Evolutionary conservation across 495 filamentous ascomycete genomes (phyloP), one percentile per base, ranked within the genome.

Genomic region (Xeromyces bisporus): DNA sequence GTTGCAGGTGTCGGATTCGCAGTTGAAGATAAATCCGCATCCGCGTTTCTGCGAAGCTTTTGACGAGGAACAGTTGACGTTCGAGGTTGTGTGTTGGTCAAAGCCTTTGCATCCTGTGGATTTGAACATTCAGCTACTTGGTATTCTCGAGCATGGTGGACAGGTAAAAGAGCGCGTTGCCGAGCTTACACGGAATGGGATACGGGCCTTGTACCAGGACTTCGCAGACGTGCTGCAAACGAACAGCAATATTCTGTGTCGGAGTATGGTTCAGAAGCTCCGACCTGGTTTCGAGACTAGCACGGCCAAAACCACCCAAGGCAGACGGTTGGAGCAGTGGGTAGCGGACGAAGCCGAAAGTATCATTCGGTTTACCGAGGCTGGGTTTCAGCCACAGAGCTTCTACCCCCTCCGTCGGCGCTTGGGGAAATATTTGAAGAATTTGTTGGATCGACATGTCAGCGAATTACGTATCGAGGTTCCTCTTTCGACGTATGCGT

Each of bases 1-100:
- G 75, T 83, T 94, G 33, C 70, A 83, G 34, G 73, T 91, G 5
- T 77, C 68, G 2, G 63, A 73, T 3, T 87, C 79, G 0, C 87
- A 96, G 38, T 44, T 72, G 5, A 96, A 96, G 37, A 86, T 89
- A 46, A 47, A 67, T 2, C 71, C 69, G 9, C 70, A 78, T 38
- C 54, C 50, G 0, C 36, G 47, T 0, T 65, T 81, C 23, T 55
- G 50, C 48, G 46, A 26, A 2, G 20, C 29, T 0, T 40, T 51
- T 8, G 62, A 68, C 24, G 53, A 56, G 9, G 66, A 61, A 25
- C 46, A 71, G 34, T 37, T 74, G 21, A 89, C 80, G 0, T 77
- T 93, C 31, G 86, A 92, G 42, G 67, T 93, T 15, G 59, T 73
- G 7, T 64, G 52, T 13, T 69, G 61, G 33, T 70, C 80, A 0